A percentile compares a stretch with the other conserved stretches of the same genome.
Conservation (phyloP, 805 yeast genomes). For the Pichia sporocuriosa region DNA sequence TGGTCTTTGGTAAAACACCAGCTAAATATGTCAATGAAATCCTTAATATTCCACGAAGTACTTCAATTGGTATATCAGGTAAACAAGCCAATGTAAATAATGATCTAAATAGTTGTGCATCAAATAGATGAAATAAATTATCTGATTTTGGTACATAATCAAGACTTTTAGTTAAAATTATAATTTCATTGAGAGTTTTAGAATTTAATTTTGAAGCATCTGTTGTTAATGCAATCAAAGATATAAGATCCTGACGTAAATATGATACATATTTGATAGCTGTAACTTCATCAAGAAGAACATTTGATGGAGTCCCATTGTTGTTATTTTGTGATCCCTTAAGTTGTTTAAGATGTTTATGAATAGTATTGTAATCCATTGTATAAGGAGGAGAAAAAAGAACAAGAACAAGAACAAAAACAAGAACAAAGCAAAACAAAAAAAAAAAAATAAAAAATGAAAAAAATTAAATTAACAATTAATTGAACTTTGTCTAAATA, state of each 20-base stretch:
- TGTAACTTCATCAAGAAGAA: slow-evolving; percentile 19
- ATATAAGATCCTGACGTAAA: slow-evolving; percentile 7
- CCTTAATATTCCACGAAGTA: slow-evolving; percentile 21
- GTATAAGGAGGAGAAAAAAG: not conserved
- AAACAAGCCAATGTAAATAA: slow-evolving; percentile 20
- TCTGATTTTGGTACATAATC: slow-evolving; percentile 38
- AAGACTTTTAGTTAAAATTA: slow-evolving; percentile 46
- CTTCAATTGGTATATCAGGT: slow-evolving; percentile 19
- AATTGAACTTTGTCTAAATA: no score
- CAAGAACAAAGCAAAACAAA: no score
- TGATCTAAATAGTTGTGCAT: slow-evolving; percentile 19
- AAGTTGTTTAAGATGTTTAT: slow-evolving; percentile 23
- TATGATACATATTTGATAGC: slow-evolving; percentile 20
- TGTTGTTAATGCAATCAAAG: not conserved
- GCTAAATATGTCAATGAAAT: slow-evolving; percentile 34
- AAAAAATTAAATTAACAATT: no score
- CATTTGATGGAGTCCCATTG: not conserved
- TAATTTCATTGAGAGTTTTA: slow-evolving; percentile 46
- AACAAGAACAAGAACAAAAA: no score
- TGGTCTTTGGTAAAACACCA: slow-evolving; percentile 36
- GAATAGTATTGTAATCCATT: slow-evolving; percentile 22
- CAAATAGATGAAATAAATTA: slow-evolving; percentile 17
- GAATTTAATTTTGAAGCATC: not conserved
- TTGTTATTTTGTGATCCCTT: not conserved
- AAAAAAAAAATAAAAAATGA: no score